A percentile compares a stretch with the other conserved stretches of the same genome.
phyloP scores from a whole-genome alignment of 2,329 filamentous ascomycete species.

The Colletotrichum orbiculare region DNA sequence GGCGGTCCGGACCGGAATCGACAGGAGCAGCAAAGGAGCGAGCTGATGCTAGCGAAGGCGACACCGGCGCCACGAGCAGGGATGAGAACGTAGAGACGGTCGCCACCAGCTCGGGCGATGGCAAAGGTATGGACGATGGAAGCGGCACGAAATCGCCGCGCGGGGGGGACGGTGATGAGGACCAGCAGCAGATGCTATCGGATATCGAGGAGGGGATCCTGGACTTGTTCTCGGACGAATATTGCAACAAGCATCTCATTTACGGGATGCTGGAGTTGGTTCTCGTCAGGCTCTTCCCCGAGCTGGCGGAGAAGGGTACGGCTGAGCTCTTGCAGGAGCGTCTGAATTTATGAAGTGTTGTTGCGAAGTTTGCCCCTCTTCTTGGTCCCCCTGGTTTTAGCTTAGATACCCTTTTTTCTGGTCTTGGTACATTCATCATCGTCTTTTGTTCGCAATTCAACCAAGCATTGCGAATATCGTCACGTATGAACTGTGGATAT shows the following conservation, averaged over 20 bases:
- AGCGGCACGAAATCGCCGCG: conserved; percentile 37
- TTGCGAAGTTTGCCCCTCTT: neutral
- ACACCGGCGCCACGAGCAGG: conserved; percentile 9
- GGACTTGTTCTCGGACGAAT: conserved; percentile 81
- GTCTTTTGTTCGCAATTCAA: neutral
- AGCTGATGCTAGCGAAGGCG: conserved; percentile 12
- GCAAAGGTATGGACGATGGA: conserved; percentile 33
- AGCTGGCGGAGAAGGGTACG: conserved; percentile 78
- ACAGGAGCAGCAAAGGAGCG: conserved; percentile 9
- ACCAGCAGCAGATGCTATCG: conserved; percentile 62
- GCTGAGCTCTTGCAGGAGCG: conserved; percentile 80
- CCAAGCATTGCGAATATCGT: no score
- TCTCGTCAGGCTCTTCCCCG: conserved; percentile 85
- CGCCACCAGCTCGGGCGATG: conserved; percentile 37
- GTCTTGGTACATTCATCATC: neutral
- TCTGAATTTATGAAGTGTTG: conserved; percentile 51
- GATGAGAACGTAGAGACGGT: conserved; percentile 40
- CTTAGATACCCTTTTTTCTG: conserved; percentile 26
- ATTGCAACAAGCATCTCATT: conserved; percentile 92
- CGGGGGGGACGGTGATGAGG: conserved; percentile 46
- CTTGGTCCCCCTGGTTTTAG: conserved; percentile 2
- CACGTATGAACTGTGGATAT: no score
- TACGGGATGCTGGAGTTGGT: conserved; percentile 85
- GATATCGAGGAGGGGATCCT: conserved; percentile 75
- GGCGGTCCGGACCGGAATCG: conserved; percentile 39